Evolutionary conservation across 2,329 filamentous ascomycete genomes (phyloP), one percentile per base, ranked within the genome.

Genomic region (Magnaporthiopsis poae): DNA sequence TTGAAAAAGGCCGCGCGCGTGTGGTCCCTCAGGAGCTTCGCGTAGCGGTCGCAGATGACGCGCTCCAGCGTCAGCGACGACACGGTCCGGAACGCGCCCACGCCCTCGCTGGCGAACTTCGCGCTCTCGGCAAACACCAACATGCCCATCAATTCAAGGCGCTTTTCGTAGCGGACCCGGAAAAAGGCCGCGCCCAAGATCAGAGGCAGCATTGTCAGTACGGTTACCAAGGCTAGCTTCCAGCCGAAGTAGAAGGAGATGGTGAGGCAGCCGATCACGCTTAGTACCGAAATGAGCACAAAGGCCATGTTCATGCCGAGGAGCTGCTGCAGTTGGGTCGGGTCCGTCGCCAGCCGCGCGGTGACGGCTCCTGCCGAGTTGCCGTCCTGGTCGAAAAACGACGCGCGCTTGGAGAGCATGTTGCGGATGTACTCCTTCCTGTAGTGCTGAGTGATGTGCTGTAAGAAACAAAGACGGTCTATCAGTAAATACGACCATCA

Each of bases 161-260:
- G 79, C n/a, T 80, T 75, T 71, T 86, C 84, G 35, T 83, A 79
- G n/a, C 79, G 76, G 61, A 86, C 75, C 15, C 84, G 79, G 69
- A 74, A 77, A 61, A 76, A 74, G 0, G 78, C 78, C 0, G 79
- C 72, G 8, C 71, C 71, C 15, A 76, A 69, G 60, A 76, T 73
- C 8, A 77, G 66, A 2, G 74, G 73, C 69, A 77, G 74, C 7
- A 75, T 74, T 0, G 73, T 72, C 31, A 72, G 69, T 21, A 77
- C 76, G 1, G 78, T 76, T 0, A 93, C 86, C 0, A 91, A 75
- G 0, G 87, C 85, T 12, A 93, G 80, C 73, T 92, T 92, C 90
- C 90, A 93, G 0, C 89, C 88, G 72, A 89, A 91, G 13, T 82
- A 80, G 71, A 91, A 91, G 0, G 88, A 82, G 62, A 92, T 87